Percentiles rank a stretch among this genome's conserved stretches.
Evolutionary conservation across 1,284 basidiomycete species (phyloP).

Genomic region (Sanghuangporus baumii): DNA sequence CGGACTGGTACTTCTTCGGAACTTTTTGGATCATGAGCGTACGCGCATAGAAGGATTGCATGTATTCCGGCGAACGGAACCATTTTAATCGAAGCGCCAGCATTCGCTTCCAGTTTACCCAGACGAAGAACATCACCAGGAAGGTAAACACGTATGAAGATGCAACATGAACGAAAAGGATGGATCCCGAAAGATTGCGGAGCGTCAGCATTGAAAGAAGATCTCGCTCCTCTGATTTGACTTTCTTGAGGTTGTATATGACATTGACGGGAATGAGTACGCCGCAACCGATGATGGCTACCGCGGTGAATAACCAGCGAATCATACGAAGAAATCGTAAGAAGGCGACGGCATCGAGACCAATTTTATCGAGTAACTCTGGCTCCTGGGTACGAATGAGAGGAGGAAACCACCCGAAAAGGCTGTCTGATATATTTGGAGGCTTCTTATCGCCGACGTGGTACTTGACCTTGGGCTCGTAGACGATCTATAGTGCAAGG

Average conservation of each 20-base stretch:
- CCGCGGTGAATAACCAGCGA: slow-evolving; percentile 68
- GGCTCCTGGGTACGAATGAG: slow-evolving; percentile 81
- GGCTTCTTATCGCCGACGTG: slow-evolving; percentile 77
- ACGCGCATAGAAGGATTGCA: slow-evolving; percentile 73
- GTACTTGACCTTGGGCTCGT: slow-evolving; percentile 87
- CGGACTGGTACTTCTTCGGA: slow-evolving; percentile 69
- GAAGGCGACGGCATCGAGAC: slow-evolving; percentile 90
- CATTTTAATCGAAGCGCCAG: slow-evolving; percentile 59
- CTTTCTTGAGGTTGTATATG: slow-evolving; percentile 63
- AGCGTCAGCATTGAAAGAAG: slow-evolving; percentile 75
- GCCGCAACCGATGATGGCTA: slow-evolving; percentile 64
- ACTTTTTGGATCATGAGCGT: slow-evolving; percentile 72
- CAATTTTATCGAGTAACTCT: slow-evolving; percentile 85
- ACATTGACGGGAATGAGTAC: slow-evolving; percentile 81
- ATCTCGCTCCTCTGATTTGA: slow-evolving; percentile 46
- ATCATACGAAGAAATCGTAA: slow-evolving; percentile 89
- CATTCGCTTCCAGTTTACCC: slow-evolving; percentile 72
- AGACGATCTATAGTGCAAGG: slow-evolving; percentile 51
- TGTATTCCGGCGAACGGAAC: slow-evolving; percentile 76
- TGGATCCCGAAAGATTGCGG: slow-evolving; percentile 60
- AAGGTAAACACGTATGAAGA: slow-evolving; percentile 70
- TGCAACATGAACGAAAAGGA: slow-evolving; percentile 73
- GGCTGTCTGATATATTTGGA: slow-evolving; percentile 74
- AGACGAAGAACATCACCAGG: slow-evolving; percentile 59
- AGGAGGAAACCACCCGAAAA: slow-evolving; percentile 88